Percentiles rank a stretch among this genome's conserved stretches.
Conservation (phyloP, 2,329 filamentous ascomycete species). For the Orbilia brochopaga region DNA sequence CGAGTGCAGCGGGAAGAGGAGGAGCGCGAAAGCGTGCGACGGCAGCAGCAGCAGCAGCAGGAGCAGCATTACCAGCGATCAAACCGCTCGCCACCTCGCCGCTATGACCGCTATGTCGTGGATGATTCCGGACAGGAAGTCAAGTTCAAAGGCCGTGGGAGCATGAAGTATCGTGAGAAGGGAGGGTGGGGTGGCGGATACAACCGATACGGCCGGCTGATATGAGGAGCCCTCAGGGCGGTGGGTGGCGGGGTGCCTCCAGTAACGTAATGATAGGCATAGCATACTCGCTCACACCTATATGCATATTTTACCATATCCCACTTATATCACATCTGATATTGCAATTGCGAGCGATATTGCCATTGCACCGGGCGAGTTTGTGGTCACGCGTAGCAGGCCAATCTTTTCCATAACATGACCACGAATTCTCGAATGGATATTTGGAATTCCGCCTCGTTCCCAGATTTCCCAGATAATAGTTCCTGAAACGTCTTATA, state of each 20-base stretch:
- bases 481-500: too few species aligned
- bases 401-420: too few species aligned
- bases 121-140: slow-evolving; percentile 48
- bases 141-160: slow-evolving; percentile 54
- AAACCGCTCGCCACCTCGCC: slow-evolving; percentile 27
- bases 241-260: not conserved
- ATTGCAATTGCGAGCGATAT: too few species aligned
- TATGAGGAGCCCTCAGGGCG: slow-evolving; percentile 3
- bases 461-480: too few species aligned
- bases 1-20: slow-evolving; percentile 43
- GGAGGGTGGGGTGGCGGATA: slow-evolving; percentile 50
- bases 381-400: too few species aligned
- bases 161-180: slow-evolving; percentile 54
- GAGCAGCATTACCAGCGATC: slow-evolving; percentile 15
- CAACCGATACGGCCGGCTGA: slow-evolving; percentile 43
- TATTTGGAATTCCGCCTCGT: too few species aligned
- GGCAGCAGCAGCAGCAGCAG: slow-evolving; percentile 25
- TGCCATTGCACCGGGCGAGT: too few species aligned
- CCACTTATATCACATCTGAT: too few species aligned
- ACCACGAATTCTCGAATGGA: too few species aligned
- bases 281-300: too few species aligned
- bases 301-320: too few species aligned
- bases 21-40: slow-evolving; percentile 24
- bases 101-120: slow-evolving; percentile 22
- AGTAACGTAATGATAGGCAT: not conserved